Evolutionary conservation across 306 rosid genomes (phyloP).

Genomic region (Erythrophleum fordii): DNA sequence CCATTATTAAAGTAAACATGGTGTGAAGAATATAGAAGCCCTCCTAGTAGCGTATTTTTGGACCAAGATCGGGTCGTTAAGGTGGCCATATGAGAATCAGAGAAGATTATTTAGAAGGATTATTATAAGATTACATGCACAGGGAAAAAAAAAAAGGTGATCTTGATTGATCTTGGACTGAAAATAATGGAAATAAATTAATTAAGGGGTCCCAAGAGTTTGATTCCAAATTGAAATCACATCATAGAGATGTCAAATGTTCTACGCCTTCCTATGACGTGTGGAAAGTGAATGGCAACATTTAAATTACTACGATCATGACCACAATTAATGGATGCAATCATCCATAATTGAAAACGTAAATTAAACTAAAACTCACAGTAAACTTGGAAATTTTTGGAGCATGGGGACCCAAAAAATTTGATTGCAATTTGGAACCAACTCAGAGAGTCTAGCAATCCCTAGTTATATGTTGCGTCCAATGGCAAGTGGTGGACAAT

Average conservation of each 20-base stretch:
- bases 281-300: slow-evolving; percentile 34
- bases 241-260: slow-evolving; percentile 30
- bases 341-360: slow-evolving; percentile 32
- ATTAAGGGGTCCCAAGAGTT: slow-evolving; percentile 23
- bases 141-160: background rate
- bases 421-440: slow-evolving; percentile 38
- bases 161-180: background rate
- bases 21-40: background rate
- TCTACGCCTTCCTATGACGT: slow-evolving; percentile 26
- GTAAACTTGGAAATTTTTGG: slow-evolving; percentile 19
- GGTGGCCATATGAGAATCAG: slow-evolving; percentile 30
- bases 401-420: slow-evolving; percentile 19
- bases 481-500: background rate
- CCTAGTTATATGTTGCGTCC: background rate
- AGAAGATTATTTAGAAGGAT: background rate
- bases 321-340: slow-evolving; percentile 1
- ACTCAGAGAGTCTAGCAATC: background rate
- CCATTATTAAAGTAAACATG: background rate
- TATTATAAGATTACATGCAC: background rate
- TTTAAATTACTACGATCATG: slow-evolving; percentile 28
- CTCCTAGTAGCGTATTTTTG: background rate
- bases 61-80: slow-evolving; percentile 3
- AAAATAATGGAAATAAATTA: background rate
- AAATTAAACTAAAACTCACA: slow-evolving; percentile 30
- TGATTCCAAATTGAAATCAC: slow-evolving; percentile 41